Evolutionary conservation across 805 yeast genomes (phyloP), one percentile per base, ranked within the genome.

Genomic region (Spathaspora arborariae): DNA sequence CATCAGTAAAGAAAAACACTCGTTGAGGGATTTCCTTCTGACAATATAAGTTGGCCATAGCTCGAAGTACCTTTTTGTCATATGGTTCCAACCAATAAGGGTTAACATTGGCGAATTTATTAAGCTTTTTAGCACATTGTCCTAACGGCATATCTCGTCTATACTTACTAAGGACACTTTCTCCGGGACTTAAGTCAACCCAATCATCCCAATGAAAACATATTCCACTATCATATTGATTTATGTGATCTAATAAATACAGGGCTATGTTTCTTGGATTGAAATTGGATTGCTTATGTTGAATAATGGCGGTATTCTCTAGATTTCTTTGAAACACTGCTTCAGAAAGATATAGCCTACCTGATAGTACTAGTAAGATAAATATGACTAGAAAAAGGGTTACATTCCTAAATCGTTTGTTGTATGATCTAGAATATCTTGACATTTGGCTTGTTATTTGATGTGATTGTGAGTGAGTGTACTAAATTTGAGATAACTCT

Each of bases 191-290:
- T 27, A 62, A 46, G 45, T 67, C 73, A 19, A 64, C 56, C 68
- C 71, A 68, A 50, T 68, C 71, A 48, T 68, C 74, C 74, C 74
- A 68, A 52, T 68, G 74, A 54, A 68, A 68, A 47, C 46, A 47
- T n/a, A 67, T 52, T 16, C 67, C 68, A 16, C 53, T 54, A 26
- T 37, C 45, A 21, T 37, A 20, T 15, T 19, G 10, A 44, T 27
- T 10, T 42, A 21, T 5, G 45, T 34, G 24, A 7, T 20, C 22
- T 22, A 19, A 37, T 6, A 60, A 13, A 11, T 42, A 47, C 16
- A 47, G 35, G 5, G 55, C 46, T 13, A 48, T 36, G 26, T 54
- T 41, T 39, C 65, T 52, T 3, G 72, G 72, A 46, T 62, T 56
- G 51, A 63, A 67, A 2, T 20, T 19, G 4, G 60, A 54, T n/a